Percentiles rank a stretch among this genome's conserved stretches.
Evolutionary conservation across 371 early-diverging fungal genomes (phyloP).

Genomic region (Parasitella parasitica): DNA sequence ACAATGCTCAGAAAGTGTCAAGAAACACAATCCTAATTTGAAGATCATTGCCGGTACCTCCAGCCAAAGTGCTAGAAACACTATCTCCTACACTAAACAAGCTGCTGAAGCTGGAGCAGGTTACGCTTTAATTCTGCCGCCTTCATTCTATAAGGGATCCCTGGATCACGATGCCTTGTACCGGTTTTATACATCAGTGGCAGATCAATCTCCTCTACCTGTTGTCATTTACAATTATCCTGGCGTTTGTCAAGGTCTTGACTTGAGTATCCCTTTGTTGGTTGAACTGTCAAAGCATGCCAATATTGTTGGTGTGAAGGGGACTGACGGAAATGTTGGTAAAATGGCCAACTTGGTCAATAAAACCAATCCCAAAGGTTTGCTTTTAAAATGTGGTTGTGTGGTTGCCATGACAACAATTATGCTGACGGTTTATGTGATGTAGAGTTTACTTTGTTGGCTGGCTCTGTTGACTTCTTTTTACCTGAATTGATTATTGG

Average conservation of each 20-base stretch:
- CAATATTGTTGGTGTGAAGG: conserved; percentile 49
- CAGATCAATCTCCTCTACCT: conserved; percentile 46
- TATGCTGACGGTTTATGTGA: neutral
- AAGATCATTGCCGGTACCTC: conserved; percentile 43
- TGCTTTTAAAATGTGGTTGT: neutral
- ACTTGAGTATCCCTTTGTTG: conserved; percentile 29
- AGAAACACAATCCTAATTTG: conserved; percentile 31
- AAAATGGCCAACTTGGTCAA: conserved; percentile 40
- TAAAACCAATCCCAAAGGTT: conserved; percentile 25
- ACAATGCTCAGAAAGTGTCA: conserved; percentile 25
- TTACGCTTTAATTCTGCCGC: conserved; percentile 41
- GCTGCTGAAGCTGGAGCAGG: conserved; percentile 42
- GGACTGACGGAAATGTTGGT: conserved; percentile 52
- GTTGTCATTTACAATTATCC: conserved; percentile 52
- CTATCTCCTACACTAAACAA: conserved; percentile 32
- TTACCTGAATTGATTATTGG: conserved; percentile 43
- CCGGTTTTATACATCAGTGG: conserved; percentile 35
- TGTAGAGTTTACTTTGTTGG: conserved; percentile 39
- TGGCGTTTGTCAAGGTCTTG: conserved; percentile 50
- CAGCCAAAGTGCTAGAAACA: conserved; percentile 35
- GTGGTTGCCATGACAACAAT: neutral
- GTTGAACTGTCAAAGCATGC: conserved; percentile 36
- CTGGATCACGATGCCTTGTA: conserved; percentile 30
- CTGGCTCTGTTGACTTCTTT: conserved; percentile 49
- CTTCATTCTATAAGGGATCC: conserved; percentile 38